Evolutionary conservation across 2,329 filamentous ascomycete species (phyloP).

Genomic region (Neonectria hederae): DNA sequence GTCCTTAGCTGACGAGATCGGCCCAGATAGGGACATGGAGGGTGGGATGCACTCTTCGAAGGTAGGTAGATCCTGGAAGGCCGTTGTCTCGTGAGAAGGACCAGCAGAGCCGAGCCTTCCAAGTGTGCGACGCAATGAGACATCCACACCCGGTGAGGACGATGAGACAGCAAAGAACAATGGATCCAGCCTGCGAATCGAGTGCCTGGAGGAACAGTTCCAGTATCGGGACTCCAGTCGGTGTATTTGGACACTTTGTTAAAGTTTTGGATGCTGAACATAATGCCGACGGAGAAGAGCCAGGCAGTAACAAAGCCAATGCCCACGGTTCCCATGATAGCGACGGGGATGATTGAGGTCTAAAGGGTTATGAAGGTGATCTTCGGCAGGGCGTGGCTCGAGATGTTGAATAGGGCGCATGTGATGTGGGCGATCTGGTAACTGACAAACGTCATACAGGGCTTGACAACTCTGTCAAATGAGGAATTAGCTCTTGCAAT

Average conservation of each 20-base stretch:
- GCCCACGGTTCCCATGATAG: constrained; percentile 17
- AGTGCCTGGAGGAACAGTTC: not conserved
- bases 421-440: constrained; percentile 13
- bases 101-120: constrained; percentile 22
- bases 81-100: constrained; percentile 23
- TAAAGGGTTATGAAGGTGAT: constrained; percentile 10
- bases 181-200: constrained; percentile 6
- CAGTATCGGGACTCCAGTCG: not conserved
- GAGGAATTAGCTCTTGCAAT: not conserved
- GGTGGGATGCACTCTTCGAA: not conserved
- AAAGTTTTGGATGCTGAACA: constrained; percentile 24
- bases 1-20: not conserved
- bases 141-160: constrained; percentile 14
- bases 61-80: constrained; percentile 4
- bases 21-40: constrained; percentile 14
- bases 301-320: constrained; percentile 24
- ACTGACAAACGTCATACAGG: constrained; percentile 15
- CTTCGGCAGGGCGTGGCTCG: not conserved
- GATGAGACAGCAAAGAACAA: constrained; percentile 13
- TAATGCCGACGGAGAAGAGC: constrained; percentile 20
- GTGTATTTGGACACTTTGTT: not conserved
- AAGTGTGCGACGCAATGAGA: constrained; percentile 22
- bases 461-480: not conserved
- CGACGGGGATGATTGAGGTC: constrained; percentile 15
- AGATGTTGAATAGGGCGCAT: constrained; percentile 10